Evolutionary conservation across 352 stramenopile genomes (phyloP).

Genomic region (Plasmopara viticola): DNA sequence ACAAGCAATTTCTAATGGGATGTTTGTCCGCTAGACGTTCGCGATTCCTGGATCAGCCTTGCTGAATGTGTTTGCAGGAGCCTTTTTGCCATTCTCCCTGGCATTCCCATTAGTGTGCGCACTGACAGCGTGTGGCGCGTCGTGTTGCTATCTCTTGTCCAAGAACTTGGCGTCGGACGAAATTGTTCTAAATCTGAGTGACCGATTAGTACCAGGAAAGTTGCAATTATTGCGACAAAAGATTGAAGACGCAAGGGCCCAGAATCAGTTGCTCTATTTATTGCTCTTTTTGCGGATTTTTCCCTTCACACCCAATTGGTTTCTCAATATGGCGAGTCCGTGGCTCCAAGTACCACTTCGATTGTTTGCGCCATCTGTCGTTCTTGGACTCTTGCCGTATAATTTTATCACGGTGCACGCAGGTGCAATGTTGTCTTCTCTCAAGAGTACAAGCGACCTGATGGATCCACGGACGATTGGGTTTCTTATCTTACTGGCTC

Average conservation of each 20-base stretch:
- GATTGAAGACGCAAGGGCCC: slow-evolving; percentile 44
- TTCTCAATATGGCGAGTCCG: slow-evolving; percentile 76
- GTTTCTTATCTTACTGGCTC: slow-evolving; percentile 47
- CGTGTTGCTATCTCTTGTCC: slow-evolving; percentile 70
- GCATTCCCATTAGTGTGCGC: slow-evolving; percentile 62
- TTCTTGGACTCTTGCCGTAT: slow-evolving; percentile 72
- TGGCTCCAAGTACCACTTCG: slow-evolving; percentile 66
- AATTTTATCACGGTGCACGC: slow-evolving; percentile 80
- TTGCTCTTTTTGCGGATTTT: slow-evolving; percentile 77
- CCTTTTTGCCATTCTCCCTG: slow-evolving; percentile 50
- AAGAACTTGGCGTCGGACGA: slow-evolving; percentile 49
- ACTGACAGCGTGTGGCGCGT: slow-evolving; percentile 64
- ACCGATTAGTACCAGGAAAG: slow-evolving; percentile 55
- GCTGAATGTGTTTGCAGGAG: slow-evolving; percentile 71
- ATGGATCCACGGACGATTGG: slow-evolving; percentile 53
- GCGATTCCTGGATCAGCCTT: slow-evolving; percentile 70
- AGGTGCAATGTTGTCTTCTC: slow-evolving; percentile 65
- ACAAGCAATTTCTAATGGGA: neutral
- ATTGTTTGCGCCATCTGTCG: slow-evolving; percentile 57
- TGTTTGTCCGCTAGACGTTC: slow-evolving; percentile 49
- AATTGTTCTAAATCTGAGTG: slow-evolving; percentile 52
- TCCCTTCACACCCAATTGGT: slow-evolving; percentile 81
- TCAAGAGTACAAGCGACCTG: slow-evolving; percentile 58
- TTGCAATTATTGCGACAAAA: slow-evolving; percentile 39
- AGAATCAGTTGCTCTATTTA: slow-evolving; percentile 48